Percentiles rank a stretch among this genome's conserved stretches.
phyloP scores from a whole-genome alignment of 768 basidiomycete species.

The Fomitopsis serialis region DNA sequence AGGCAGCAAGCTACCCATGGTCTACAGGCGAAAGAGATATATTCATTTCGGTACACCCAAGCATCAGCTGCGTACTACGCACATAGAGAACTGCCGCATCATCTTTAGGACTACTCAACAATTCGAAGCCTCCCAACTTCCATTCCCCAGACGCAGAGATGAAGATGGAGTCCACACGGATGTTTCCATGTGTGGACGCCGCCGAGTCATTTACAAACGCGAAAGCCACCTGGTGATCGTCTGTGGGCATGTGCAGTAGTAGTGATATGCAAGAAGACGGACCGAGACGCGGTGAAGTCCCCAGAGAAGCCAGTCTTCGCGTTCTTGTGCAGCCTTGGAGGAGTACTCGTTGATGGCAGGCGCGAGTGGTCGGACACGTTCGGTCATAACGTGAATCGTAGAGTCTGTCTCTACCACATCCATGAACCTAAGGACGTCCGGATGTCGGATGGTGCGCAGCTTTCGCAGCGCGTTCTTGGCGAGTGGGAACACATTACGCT shows the following conservation, averaged over 20 bases:
- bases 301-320: constrained; percentile 91
- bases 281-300: constrained; percentile 89
- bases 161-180: constrained; percentile 74
- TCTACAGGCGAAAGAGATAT: constrained; percentile 37
- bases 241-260: constrained; percentile 4
- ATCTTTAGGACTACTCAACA: constrained; percentile 80
- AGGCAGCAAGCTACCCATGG: constrained; percentile 58
- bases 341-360: constrained; percentile 57
- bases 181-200: constrained; percentile 77
- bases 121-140: constrained; percentile 93
- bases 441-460: constrained; percentile 87
- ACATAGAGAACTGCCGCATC: constrained; percentile 78
- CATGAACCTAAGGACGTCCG: constrained; percentile 93
- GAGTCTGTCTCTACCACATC: constrained; percentile 89
- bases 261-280: constrained; percentile 23
- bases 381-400: constrained; percentile 89
- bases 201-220: constrained; percentile 86
- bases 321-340: constrained; percentile 54
- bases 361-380: constrained; percentile 78
- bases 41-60: constrained; percentile 3
- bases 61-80: constrained; percentile 28
- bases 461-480: constrained; percentile 90
- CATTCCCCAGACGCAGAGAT: constrained; percentile 93
- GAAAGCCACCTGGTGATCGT: constrained; percentile 63
- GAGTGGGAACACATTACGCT: constrained; percentile 59